phyloP scores from a whole-genome alignment of 2,329 filamentous ascomycete genomes.

The Grosmannia serpens region DNA sequence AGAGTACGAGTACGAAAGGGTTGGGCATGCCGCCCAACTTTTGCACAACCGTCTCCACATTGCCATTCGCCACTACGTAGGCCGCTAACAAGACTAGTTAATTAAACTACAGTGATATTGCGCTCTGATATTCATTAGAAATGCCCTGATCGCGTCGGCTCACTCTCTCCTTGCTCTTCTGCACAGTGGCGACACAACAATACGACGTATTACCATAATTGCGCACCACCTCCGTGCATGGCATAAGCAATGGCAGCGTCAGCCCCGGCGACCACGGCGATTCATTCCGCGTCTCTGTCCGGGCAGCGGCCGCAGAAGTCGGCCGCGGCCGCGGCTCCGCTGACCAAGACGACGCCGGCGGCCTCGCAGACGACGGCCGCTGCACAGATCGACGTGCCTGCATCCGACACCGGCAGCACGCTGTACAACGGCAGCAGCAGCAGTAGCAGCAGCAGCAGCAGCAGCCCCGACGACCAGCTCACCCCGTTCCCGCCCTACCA shows the following conservation, averaged over 20 bases:
- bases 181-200: neutral
- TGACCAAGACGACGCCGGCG: neutral
- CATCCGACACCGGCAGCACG: neutral
- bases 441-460: neutral
- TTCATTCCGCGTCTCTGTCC: neutral
- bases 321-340: neutral
- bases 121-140: neutral
- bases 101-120: neutral
- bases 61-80: neutral
- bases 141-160: neutral
- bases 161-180: neutral
- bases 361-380: neutral
- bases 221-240: neutral
- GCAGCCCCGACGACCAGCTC: neutral
- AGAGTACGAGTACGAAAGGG: too few relatives aligned
- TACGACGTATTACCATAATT: too few relatives aligned
- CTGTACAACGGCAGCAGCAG: neutral
- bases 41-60: neutral
- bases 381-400: neutral
- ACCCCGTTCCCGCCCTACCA: neutral
- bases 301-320: neutral
- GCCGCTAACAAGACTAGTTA: neutral
- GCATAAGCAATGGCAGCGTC: neutral
- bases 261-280: neutral
- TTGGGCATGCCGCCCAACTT: too few relatives aligned